Evolutionary conservation across 2,329 filamentous ascomycete species (phyloP), one percentile per base, ranked within the genome.

Genomic region (Fusarium piperis): DNA sequence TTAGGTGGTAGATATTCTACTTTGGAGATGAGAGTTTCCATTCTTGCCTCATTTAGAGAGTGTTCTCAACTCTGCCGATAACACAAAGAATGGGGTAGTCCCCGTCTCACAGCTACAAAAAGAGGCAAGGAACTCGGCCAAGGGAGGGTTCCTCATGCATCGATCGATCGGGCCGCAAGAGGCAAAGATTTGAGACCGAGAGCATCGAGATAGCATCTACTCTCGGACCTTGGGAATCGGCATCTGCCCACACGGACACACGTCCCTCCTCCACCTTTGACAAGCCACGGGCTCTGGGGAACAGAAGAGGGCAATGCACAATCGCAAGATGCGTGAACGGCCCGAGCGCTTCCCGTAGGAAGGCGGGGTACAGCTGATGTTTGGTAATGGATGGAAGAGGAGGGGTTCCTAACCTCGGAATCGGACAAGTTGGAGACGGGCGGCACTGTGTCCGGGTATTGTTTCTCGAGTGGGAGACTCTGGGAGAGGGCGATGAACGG

Each of bases 391-490:
- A 62, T 20, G 53, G 33, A 28, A 56, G 26, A 35, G 52, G 41
- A 41, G 51, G 12, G 44, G 52, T 30, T 32, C 46, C 10, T 35
- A 48, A 33, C 63, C 60, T 58, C 71, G 67, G 73, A 67, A 60
- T 59, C 53, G 62, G 65, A 30, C 62, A 57, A 51, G 26, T 18
- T 9, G 32, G 16, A 44, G 36, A 55, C 16, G 44, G 36, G 61
- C 73, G 73, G 73, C 69, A 76, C 59, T 26, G 53, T 66, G 33
- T 55, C 67, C 73, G 73, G 73, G 57, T 70, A 70, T 68, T 63
- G 52, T 72, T 32, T 35, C 68, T 65, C 36, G 30, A 62, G 35
- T 20, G n/a, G 44, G 44, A 39, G 58, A 53, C 32, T 23, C 16
- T 52, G 16, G 41, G 35, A 65, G 39, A 36, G 56, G 28, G 53